Evolutionary conservation across 768 basidiomycete genomes (phyloP), one percentile per base, ranked within the genome.

Genomic region (Termitomyces sp.): DNA sequence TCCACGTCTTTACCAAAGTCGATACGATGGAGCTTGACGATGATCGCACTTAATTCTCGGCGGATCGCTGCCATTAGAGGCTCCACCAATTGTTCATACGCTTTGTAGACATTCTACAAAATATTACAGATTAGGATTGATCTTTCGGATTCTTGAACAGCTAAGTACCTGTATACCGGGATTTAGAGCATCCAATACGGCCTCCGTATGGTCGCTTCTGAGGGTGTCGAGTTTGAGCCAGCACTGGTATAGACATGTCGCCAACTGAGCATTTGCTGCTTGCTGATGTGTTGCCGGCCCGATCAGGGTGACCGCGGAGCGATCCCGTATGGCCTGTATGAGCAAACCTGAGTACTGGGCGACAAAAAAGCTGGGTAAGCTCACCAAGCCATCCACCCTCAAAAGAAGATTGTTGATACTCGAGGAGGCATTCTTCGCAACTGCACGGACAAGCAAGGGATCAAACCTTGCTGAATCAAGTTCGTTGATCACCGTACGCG

Each of bases 401-500:
- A 78, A 74, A 21, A 83, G 64, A 61, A 92, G 75, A 59, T 75
- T 78, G n/a, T 94, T 91, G 46, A 98, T 66, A 54, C 85, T 83
- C 2, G 79, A 73, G 10, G 78, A 78, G 0, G 82, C 84, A 65
- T 84, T 87, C 68, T 85, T 87, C 14, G 94, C 91, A 8, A 97
- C 86, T 6, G 85, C 78, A 57, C 79, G 81, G 11, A 92, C 84
- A 14, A 99, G 75, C 37, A 98, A 68, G 0, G 96, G 96, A 71
- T 99, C 97, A 67, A 96, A 97, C 59, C 86, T 80, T 14, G 93
- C 93, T 2, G 92, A 84, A 69, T 98, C 94, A 5, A 99, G 81
- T 65, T 98, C 97, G 68, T 98, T 98, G 27, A 84, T 83, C 21
- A 95, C 77, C 1, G 82, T 79, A 10, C 97, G 79, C 1, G 89